A percentile compares a stretch with the other conserved stretches of the same genome.
Evolutionary conservation across 305 asterid genomes (phyloP).

Genomic region (Fraxinus angustifolia): DNA sequence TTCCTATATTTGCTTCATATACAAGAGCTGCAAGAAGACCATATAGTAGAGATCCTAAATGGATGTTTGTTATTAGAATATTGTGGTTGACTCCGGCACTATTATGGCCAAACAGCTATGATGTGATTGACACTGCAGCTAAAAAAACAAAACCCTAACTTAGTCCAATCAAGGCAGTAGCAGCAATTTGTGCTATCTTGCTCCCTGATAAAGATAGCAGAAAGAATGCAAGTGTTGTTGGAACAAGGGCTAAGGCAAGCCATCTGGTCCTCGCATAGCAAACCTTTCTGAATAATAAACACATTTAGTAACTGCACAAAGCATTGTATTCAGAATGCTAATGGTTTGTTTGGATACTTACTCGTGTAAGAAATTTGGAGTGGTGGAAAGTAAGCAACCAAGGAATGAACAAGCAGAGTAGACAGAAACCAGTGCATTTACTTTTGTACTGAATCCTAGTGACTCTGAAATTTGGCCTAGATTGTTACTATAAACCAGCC

Average conservation of each 20-base stretch:
- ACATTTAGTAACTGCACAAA: conserved; percentile 6
- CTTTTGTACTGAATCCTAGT: conserved; percentile 41
- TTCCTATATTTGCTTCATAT: conserved; percentile 48
- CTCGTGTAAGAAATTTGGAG: conserved; percentile 49
- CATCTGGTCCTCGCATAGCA: conserved; percentile 54
- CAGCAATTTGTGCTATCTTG: conserved; percentile 29
- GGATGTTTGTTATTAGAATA: conserved; percentile 63
- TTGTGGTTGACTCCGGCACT: conserved; percentile 63
- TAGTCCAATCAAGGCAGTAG: conserved; percentile 58
- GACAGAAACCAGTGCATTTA: conserved; percentile 46
- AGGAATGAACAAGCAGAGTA: conserved; percentile 68
- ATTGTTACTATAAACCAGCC: conserved; percentile 59
- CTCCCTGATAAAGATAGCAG: conserved; percentile 45
- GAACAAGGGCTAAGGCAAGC: conserved; percentile 51
- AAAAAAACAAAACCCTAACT: conserved; percentile 62
- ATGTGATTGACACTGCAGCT: conserved; percentile 56
- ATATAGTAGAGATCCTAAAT: conserved; percentile 58
- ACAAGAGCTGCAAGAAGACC: conserved; percentile 53
- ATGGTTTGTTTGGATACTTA: conserved; percentile 22
- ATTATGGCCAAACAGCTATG: conserved; percentile 63
- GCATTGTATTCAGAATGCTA: not conserved
- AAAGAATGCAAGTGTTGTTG: conserved; percentile 51
- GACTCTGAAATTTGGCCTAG: conserved; percentile 69
- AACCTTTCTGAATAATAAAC: conserved; percentile 42
- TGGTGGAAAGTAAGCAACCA: conserved; percentile 59